These are phyloP conservation scores for Chaetoceros muelleri DNA, from an alignment of 108 stramenopile genomes.

Conservation along the genomic window DNA sequence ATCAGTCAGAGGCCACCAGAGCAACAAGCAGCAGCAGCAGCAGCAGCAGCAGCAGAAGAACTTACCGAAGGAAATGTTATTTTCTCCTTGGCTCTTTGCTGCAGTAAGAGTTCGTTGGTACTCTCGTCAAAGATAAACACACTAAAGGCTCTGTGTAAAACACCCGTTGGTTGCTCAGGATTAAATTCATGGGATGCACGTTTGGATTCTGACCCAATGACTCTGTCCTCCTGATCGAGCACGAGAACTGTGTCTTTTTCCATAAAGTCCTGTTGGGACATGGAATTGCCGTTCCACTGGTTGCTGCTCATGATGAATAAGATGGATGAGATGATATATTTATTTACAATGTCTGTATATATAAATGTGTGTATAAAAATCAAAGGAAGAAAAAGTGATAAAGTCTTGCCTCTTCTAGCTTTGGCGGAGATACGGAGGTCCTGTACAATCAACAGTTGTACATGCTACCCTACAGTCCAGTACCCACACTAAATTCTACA, in stretches of 20 bases:
- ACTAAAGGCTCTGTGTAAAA: conserved; percentile 97
- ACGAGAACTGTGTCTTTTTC: conserved; percentile 78
- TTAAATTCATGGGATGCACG: conserved; percentile 56
- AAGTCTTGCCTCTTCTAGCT: too few species aligned
- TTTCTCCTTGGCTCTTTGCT: conserved; percentile 89
- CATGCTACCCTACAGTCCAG: too few species aligned
- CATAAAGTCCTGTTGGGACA: conserved; percentile 78
- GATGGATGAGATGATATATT: too few species aligned
- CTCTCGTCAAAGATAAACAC: conserved; percentile 94
- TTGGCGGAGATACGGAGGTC: too few species aligned
- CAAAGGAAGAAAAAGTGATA: too few species aligned
- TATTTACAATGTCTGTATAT: too few species aligned
- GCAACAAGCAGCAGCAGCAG: not conserved
- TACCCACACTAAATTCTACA: too few species aligned
- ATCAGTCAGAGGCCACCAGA: too few species aligned
- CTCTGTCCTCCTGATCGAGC: conserved; percentile 55
- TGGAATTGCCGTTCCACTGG: conserved; percentile 54
- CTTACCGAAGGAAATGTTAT: conserved; percentile 95
- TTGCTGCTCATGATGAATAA: not conserved
- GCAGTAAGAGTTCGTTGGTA: conserved; percentile 80
- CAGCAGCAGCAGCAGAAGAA: not conserved
- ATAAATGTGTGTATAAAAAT: too few species aligned
- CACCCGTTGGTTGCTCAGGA: conserved; percentile 47
- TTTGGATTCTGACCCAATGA: conserved; percentile 73
- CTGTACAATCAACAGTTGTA: too few species aligned